Conservation (phyloP, 169 alveolate genomes). For the Condylostoma magnum region DNA sequence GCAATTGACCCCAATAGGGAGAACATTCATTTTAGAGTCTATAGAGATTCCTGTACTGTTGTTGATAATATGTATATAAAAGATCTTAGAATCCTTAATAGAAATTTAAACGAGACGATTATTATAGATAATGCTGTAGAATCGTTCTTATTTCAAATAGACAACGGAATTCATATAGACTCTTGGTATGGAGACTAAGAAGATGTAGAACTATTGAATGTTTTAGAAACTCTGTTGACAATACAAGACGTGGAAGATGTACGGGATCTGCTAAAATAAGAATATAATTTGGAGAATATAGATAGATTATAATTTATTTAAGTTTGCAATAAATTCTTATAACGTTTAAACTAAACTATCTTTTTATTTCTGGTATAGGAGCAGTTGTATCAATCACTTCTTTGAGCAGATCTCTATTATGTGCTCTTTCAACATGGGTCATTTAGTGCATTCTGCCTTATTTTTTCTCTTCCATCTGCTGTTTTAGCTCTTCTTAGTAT, state of each 20-base stretch:
- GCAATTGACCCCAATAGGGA: constrained; percentile 59
- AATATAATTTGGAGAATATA: too few relatives aligned
- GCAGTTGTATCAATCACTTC: constrained; percentile 39
- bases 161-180: constrained; percentile 61
- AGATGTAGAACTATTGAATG: constrained; percentile 57
- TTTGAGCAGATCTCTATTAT: constrained; percentile 33
- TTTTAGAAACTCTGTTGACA: constrained; percentile 50
- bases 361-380: not conserved
- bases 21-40: constrained; percentile 46
- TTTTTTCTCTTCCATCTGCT: constrained; percentile 42
- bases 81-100: constrained; percentile 57
- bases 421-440: constrained; percentile 36
- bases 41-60: constrained; percentile 51
- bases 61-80: constrained; percentile 53
- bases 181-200: constrained; percentile 58
- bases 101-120: constrained; percentile 46
- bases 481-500: constrained; percentile 37
- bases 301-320: too few relatives aligned
- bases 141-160: constrained; percentile 52
- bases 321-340: too few relatives aligned
- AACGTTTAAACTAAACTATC: too few relatives aligned
- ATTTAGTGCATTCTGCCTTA: constrained; percentile 19
- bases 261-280: too few relatives aligned
- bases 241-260: constrained; percentile 67
- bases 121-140: constrained; percentile 62